Evolutionary conservation across 805 yeast species (phyloP).

Genomic region (Danielia reshetovae): DNA sequence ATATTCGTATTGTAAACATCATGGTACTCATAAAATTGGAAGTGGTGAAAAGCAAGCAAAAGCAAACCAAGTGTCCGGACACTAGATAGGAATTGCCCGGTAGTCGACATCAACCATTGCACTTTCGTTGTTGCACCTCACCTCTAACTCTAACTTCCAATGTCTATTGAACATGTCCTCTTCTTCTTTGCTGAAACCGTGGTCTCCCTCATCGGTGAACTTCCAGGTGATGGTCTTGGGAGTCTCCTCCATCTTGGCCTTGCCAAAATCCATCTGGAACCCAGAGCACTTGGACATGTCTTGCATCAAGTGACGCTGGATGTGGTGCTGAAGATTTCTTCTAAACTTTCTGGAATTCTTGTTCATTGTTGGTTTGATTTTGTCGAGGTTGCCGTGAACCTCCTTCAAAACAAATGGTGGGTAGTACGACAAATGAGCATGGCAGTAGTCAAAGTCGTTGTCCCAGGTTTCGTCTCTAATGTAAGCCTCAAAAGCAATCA

Average conservation of each 20-base stretch:
- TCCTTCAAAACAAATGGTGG: slow-evolving; percentile 73
- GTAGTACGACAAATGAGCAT: slow-evolving; percentile 61
- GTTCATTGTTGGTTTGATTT: slow-evolving; percentile 67
- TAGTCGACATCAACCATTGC: slow-evolving; percentile 68
- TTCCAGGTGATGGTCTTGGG: slow-evolving; percentile 59
- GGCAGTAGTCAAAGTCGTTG: slow-evolving; percentile 65
- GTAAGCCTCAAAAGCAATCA: slow-evolving; percentile 58
- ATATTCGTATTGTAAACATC: background rate
- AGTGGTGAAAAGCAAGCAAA: background rate
- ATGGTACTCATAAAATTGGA: background rate
- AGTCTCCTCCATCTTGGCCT: slow-evolving; percentile 44
- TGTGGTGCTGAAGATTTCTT: slow-evolving; percentile 71
- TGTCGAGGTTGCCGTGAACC: slow-evolving; percentile 65
- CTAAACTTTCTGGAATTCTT: slow-evolving; percentile 68
- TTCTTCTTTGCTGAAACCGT: slow-evolving; percentile 50
- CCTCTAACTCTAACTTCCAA: slow-evolving; percentile 62
- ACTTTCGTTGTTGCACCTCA: slow-evolving; percentile 61
- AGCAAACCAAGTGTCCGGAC: background rate
- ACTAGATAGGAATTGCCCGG: slow-evolving; percentile 44
- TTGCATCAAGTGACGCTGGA: slow-evolving; percentile 63
- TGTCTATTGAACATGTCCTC: slow-evolving; percentile 45
- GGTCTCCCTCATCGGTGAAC: slow-evolving; percentile 54
- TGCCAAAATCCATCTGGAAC: slow-evolving; percentile 48
- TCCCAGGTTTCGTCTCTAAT: slow-evolving; percentile 73
- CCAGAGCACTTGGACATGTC: slow-evolving; percentile 66